Conservation (phyloP, 306 rosid genomes). For the Notholithocarpus densiflorus region DNA sequence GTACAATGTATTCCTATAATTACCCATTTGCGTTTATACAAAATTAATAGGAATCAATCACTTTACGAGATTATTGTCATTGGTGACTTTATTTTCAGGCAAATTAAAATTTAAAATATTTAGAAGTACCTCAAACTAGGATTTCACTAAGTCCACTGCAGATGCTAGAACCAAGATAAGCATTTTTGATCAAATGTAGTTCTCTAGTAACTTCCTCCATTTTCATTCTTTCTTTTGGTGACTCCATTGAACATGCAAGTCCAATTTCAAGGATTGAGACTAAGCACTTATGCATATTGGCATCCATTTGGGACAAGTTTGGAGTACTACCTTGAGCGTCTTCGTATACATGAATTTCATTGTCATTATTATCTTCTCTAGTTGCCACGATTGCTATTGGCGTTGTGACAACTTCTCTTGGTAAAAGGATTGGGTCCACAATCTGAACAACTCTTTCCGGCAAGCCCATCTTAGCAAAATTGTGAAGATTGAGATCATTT, state of each 20-base stretch:
- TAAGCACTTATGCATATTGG: constrained; percentile 12
- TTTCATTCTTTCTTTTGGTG: constrained; percentile 26
- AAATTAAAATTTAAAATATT: too few relatives aligned
- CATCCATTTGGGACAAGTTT: not conserved
- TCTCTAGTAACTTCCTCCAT: constrained; percentile 24
- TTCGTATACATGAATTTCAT: not conserved
- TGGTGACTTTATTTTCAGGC: too few relatives aligned
- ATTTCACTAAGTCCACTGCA: too few relatives aligned
- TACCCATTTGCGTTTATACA: too few relatives aligned
- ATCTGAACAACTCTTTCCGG: constrained; percentile 21
- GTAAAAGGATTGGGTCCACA: constrained; percentile 31
- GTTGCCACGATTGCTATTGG: not conserved
- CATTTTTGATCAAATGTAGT: constrained; percentile 8
- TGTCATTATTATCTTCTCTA: not conserved
- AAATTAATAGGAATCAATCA: too few relatives aligned
- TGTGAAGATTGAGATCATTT: constrained; percentile 21
- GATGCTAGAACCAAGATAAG: not conserved
- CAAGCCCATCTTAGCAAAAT: constrained; percentile 19
- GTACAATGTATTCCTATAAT: too few relatives aligned
- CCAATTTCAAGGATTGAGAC: constrained; percentile 24
- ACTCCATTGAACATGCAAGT: constrained; percentile 28
- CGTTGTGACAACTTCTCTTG: not conserved
- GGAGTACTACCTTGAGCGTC: not conserved
- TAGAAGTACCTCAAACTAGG: too few relatives aligned
- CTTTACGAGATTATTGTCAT: too few relatives aligned